Percentiles rank a stretch among this genome's conserved stretches.
phyloP scores from a whole-genome alignment of 108 stramenopile genomes.

The Fragilariopsis cylindrus region DNA sequence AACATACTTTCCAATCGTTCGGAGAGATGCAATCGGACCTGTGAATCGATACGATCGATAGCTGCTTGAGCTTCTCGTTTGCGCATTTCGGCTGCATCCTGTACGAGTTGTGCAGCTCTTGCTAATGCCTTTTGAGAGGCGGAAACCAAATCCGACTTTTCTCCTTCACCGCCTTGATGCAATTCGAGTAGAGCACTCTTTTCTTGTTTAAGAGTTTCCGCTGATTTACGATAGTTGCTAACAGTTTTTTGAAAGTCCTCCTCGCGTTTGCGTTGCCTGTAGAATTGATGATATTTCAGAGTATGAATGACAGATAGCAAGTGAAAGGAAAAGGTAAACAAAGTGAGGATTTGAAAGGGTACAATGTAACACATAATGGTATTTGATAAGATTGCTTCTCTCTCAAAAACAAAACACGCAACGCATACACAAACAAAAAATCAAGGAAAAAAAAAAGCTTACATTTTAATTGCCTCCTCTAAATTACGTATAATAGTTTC shows the following conservation, averaged over 20 bases:
- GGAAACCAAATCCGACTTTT: conserved; percentile 63
- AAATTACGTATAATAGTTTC: conserved; percentile 79
- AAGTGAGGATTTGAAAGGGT: no score
- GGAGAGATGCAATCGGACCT: conserved; percentile 57
- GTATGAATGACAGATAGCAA: background rate
- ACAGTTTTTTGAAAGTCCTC: conserved; percentile 85
- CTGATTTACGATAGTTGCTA: conserved; percentile 70
- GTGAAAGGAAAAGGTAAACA: background rate
- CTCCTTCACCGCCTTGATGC: conserved; percentile 73
- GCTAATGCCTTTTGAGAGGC: conserved; percentile 83
- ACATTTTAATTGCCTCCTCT: conserved; percentile 90
- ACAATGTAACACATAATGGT: background rate
- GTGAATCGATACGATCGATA: conserved; percentile 64
- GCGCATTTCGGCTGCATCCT: conserved; percentile 75
- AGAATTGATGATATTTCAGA: background rate
- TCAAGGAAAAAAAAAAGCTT: conserved; percentile 16
- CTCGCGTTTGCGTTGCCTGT: conserved; percentile 82
- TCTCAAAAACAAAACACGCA: background rate
- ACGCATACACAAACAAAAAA: background rate
- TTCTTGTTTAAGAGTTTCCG: conserved; percentile 76
- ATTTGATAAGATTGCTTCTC: background rate
- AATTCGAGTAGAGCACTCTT: conserved; percentile 74
- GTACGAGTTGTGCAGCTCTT: conserved; percentile 72
- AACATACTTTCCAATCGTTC: conserved; percentile 65
- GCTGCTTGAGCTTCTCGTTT: conserved; percentile 70